Percentiles rank a stretch among this genome's conserved stretches.
Evolutionary conservation across 768 basidiomycete species (phyloP).

Genomic region (Mycena capillaripes): DNA sequence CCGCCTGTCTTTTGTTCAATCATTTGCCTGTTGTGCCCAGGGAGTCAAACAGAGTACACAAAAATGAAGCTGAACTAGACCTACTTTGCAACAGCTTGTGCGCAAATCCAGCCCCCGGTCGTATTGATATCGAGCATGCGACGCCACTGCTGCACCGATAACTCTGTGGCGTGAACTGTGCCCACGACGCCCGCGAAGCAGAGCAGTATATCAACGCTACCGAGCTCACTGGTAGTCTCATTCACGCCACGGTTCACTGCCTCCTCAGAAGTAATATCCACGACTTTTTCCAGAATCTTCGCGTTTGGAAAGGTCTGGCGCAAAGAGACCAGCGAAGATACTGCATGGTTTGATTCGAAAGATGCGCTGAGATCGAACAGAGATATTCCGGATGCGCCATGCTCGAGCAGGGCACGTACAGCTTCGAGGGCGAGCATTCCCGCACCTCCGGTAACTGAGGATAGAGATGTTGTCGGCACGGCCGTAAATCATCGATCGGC

Average conservation of each 20-base stretch:
- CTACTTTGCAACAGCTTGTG: constrained; percentile 56
- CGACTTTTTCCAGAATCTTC: constrained; percentile 48
- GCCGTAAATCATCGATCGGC: constrained; percentile 10
- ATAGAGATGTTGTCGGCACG: neutral
- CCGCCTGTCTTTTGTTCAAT: constrained; percentile 56
- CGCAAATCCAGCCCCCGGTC: constrained; percentile 62
- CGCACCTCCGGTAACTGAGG: constrained; percentile 59
- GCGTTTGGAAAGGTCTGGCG: constrained; percentile 48
- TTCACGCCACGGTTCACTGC: constrained; percentile 39
- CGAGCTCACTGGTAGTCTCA: constrained; percentile 45
- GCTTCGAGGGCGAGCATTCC: constrained; percentile 54
- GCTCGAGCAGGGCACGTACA: constrained; percentile 58
- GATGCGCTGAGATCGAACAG: constrained; percentile 47
- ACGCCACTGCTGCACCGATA: constrained; percentile 51
- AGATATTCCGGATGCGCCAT: constrained; percentile 54
- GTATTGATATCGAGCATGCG: constrained; percentile 57
- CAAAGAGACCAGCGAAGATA: constrained; percentile 36
- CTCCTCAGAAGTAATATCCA: constrained; percentile 53
- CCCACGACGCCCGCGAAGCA: constrained; percentile 61
- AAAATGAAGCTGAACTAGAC: neutral
- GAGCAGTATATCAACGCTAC: constrained; percentile 52
- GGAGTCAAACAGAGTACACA: neutral
- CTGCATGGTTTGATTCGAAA: constrained; percentile 39
- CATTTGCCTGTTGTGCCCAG: constrained; percentile 50
- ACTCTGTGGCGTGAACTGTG: constrained; percentile 48